Base-by-base conservation (phyloP, 306 rosid species). In the Calophaca sinica region DNA sequence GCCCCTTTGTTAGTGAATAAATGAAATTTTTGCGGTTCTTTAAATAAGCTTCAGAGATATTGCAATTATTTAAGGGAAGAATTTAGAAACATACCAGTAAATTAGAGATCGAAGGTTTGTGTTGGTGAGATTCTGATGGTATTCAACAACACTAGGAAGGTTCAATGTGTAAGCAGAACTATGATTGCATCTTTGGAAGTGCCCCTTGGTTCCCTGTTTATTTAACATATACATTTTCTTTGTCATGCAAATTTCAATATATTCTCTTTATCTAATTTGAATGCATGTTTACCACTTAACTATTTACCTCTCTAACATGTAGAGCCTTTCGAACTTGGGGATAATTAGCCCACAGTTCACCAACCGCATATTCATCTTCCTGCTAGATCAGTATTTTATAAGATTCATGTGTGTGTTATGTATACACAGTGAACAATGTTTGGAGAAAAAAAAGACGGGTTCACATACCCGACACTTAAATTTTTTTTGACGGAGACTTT, bases 321-420 rank as follows among this genome's bases (percentile, higher is more conserved):
- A 36, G 41, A 36, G 41, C 41, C 41, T 2, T 36, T 36, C 41
- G 41, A 3, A 36, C 41, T 36, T 36, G 6, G 2, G 41, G 41
- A 36, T 36, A 36, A 36, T 36, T 36, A 36, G 83, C 80, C 81
- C 86, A 80, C 1, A 73, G 13, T 9, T 66, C 76, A 15, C 58
- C 31, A 9, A 58, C n/a, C 1, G 52, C 48, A 38, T 66, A 50
- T 41, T 48, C 6, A 11, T 73, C 12, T 0, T 2, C 15, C 83
- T 79, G 5, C 41, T 3, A 49, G n/a, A 61, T 33, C 29, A 61
- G 38, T 61, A n/a, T 61, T 28, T 5, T 10, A 36, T 36, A 36
- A 36, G 5, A 36, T 36, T 36, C 41, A 36, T 36, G 3, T 3
- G 41, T 20, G 26, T 20, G 26, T 20, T 20, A 20, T 20, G 26